phyloP scores from a whole-genome alignment of 2,329 filamentous ascomycete genomes.

The Arachnomyces sp. region DNA sequence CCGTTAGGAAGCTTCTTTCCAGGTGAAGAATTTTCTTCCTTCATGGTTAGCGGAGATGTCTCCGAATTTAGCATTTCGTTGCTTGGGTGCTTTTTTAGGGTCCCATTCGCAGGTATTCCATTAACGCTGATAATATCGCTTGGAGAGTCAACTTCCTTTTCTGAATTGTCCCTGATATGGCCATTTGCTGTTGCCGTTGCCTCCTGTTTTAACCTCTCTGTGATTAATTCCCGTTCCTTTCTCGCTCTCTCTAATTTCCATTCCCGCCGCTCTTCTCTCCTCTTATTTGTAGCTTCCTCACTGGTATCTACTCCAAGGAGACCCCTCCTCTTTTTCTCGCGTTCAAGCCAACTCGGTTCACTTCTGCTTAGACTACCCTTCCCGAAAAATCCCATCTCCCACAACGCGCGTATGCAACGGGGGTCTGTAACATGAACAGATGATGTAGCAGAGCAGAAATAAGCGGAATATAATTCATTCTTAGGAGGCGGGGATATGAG shows the following conservation, averaged over 20 bases:
- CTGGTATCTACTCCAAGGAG: slow-evolving; percentile 61
- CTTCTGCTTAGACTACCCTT: slow-evolving; percentile 89
- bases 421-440: slow-evolving; percentile 79
- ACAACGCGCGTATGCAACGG: slow-evolving; percentile 68
- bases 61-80: too few species aligned
- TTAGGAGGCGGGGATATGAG: slow-evolving; percentile 57
- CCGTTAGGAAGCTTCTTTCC: slow-evolving; percentile 12
- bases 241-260: slow-evolving; percentile 90
- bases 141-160: slow-evolving; percentile 8
- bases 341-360: slow-evolving; percentile 85
- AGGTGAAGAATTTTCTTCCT: too few species aligned
- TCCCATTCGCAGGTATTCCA: slow-evolving; percentile 4
- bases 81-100: too few species aligned
- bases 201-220: slow-evolving; percentile 58
- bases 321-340: slow-evolving; percentile 67
- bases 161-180: slow-evolving; percentile 9
- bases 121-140: slow-evolving; percentile 14
- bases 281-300: slow-evolving; percentile 68
- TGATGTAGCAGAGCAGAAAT: slow-evolving; percentile 73
- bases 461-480: slow-evolving; percentile 58
- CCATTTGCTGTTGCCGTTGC: slow-evolving; percentile 25
- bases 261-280: slow-evolving; percentile 71
- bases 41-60: slow-evolving; percentile 4
- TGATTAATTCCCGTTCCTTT: slow-evolving; percentile 74
- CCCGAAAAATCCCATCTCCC: slow-evolving; percentile 97